Evolutionary conservation across 2,329 filamentous ascomycete genomes (phyloP).

Genomic region (Aspergillus fumigatiaffinis): DNA sequence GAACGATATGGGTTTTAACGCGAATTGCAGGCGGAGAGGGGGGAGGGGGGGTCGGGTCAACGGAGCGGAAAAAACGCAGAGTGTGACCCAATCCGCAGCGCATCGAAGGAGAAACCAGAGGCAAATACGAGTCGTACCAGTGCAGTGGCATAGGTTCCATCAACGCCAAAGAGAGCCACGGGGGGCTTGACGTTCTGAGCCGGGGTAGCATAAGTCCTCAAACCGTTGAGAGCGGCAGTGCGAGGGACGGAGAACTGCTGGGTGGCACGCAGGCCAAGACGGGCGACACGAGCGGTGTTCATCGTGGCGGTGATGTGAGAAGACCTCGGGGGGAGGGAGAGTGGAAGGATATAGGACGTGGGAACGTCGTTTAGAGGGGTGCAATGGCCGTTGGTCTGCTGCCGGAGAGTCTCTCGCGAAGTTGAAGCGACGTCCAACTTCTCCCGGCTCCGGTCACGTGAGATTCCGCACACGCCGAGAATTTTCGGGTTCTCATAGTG

Average conservation of each 20-base stretch:
- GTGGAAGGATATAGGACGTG: constrained; percentile 22
- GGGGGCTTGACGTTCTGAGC: constrained; percentile 73
- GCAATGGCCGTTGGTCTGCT: constrained; percentile 11
- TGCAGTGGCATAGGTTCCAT: constrained; percentile 97
- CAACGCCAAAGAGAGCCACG: constrained; percentile 86
- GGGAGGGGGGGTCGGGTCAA: constrained; percentile 12
- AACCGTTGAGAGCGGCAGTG: constrained; percentile 39
- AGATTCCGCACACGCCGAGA: constrained; percentile 23
- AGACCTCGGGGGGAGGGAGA: constrained; percentile 19
- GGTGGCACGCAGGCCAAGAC: constrained; percentile 54
- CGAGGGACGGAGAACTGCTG: constrained; percentile 40
- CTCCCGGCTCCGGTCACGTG: constrained; percentile 26
- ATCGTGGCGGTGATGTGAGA: constrained; percentile 38
- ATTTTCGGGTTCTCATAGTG: constrained; percentile 16
- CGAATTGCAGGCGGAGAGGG: constrained; percentile 4
- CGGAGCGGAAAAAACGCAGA: constrained; percentile 5
- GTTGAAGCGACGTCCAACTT: constrained; percentile 22
- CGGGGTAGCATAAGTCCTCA: constrained; percentile 73
- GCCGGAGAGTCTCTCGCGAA: constrained; percentile 10
- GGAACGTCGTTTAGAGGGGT: constrained; percentile 22
- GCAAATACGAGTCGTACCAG: constrained; percentile 61
- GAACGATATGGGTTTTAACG: background rate
- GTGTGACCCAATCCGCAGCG: background rate
- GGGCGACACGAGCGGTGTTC: constrained; percentile 55
- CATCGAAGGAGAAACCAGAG: background rate